Evolutionary conservation across 768 basidiomycete species (phyloP), one percentile per base, ranked within the genome.

Genomic region (Tulasnella sp.): DNA sequence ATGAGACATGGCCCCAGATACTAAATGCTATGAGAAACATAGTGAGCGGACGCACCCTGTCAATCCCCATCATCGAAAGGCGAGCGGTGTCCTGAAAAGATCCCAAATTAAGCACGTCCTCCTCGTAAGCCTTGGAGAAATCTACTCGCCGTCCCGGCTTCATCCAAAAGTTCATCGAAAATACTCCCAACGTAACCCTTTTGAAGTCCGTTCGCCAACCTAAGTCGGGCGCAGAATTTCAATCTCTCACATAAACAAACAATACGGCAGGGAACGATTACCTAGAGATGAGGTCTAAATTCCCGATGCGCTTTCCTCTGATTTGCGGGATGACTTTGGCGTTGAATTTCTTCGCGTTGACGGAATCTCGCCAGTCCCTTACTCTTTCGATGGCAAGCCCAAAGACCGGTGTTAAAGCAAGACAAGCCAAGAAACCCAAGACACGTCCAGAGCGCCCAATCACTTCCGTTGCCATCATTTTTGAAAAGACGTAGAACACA

Each of bases 121-220:
- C n/a, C 34, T 5, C 5, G 5, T 38, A 7, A 38, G 34, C 34
- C 5, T 38, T 38, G 5, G 34, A 38, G 34, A n/a, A n/a, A n/a
- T n/a, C n/a, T 38, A 15, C 34, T 38, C 34, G 15, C 45, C 2
- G 41, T 46, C n/a, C 57, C 57, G 11, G 27, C 46, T 50, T 59
- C 57, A 45, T 59, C 57, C 3, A 59, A 27, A 27, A 59, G 30
- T 11, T 48, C 49, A 34, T 59, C 57, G n/a, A 59, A 30, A 24
- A 59, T 46, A 9, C 19, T 45, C 1, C 57, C 57, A 1, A 50
- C 24, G 34, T 59, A 59, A 8, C 45, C 57, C 15, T 50, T 38
- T n/a, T 30, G 29, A 21, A 59, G 29, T 11, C 57, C 57, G 9
- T 50, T 9, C 4, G 49, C 29, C 15, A 49, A 41, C 15, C 57